Base-by-base conservation (phyloP, 345 rosid genomes). In the Lepidium aucheri region DNA sequence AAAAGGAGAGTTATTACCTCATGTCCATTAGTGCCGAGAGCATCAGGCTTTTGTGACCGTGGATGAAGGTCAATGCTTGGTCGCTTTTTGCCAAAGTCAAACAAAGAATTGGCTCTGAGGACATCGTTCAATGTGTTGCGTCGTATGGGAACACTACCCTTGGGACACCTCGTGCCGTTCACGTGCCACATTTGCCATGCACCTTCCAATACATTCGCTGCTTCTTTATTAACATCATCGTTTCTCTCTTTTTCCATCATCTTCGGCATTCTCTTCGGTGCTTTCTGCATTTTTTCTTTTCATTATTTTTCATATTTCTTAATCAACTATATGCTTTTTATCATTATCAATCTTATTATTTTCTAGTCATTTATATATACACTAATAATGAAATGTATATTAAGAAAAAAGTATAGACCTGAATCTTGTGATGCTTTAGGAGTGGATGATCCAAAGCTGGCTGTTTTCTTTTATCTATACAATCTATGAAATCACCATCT, bases 391-490 rank as follows among this genome's bases (percentile, higher is more conserved):
- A n/a, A n/a, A n/a, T n/a, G n/a, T n/a, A n/a, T n/a, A n/a, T n/a
- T n/a, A n/a, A n/a, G n/a, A n/a, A n/a, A n/a, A n/a, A n/a, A n/a
- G n/a, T n/a, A n/a, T n/a, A n/a, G n/a, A n/a, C 99, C 96, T 89
- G 96, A 78, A 91, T 95, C 90, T 87, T 91, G 83, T 95, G 99
- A 74, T 85, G 84, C 79, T 83, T 85, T 20, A 91, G 79, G 60
- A 83, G 86, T 26, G 99, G 99, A 56, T 95, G 99, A 78, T 95
- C 98, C 73, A 95, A 78, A 77, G 91, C 95, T 57, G 98, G 98
- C 50, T 95, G 99, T 62, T 78, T 81, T 78, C 84, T 80, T 69
- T 81, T 87, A 76, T 67, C 91, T 58, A 95, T 86, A 77, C 99
- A 95, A 34, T 95, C 98, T 68, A 95, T 85, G 42, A 80, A 66